Base-by-base conservation (phyloP, 352 stramenopile species). In the Peronospora farinosa region DNA sequence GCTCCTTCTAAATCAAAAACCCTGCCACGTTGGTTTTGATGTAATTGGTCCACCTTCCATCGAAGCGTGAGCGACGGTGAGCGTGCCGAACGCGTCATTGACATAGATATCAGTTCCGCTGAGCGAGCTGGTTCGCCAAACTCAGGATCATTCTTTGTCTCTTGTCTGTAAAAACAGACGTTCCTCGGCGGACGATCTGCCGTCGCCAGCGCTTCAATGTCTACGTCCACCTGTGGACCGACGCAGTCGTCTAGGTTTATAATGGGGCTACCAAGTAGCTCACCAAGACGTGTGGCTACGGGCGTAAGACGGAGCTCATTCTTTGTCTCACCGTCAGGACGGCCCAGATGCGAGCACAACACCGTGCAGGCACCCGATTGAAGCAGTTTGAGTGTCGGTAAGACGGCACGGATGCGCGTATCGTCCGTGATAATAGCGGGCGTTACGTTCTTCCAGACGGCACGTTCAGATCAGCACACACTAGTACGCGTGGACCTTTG, bases 391-490 rank as follows among this genome's bases (percentile, higher is more conserved):
- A 98, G 92, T 31, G 96, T 99, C 9, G 97, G 78, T 62, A 98
- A 60, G 63, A 86, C 78, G 7, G 83, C 96, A 25, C 96, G 88
- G 74, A 99, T 99, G 51, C 97, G 95, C 46, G 77, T 89, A 61
- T 89, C 77, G 43, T 99, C 96, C 36, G 95, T 98, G 80, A 99
- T 99, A 16, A 65, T 94, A 16, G 83, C 70, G 60, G 95, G 93
- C 65, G 72, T 84, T 56, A 67, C 51, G 51, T 85, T 77, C 67
- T 95, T 95, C 64, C 80, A 73, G 59, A 99, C n/a, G 97, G 97
- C 47, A 99, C 97, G 72, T 99, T 99, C 41, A 99, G 86, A 78
- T 99, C 97, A 33, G 95, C 97, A 56, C 97, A 88, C 36, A 99
- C 89, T 37, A 99, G 78, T 44, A 99, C 96, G 45, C 95, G 97